Percentiles rank a stretch among this genome's conserved stretches.
Evolutionary conservation across 371 early-diverging fungal species (phyloP).

Genomic region (Mucor lusitanicus): DNA sequence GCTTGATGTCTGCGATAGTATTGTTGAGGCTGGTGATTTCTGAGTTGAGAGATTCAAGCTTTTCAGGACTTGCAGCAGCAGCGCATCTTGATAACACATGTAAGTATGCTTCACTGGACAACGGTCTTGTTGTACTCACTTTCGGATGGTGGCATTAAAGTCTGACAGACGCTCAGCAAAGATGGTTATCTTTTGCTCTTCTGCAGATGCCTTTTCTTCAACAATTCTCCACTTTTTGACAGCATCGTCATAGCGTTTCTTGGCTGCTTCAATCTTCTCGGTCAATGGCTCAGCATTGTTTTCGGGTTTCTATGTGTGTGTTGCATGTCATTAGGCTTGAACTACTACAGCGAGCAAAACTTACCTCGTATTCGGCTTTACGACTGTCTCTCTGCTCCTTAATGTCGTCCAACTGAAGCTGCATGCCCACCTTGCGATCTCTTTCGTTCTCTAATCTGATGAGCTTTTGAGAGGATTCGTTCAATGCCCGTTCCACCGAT

Average conservation of each 20-base stretch:
- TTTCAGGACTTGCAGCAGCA: conserved; percentile 4
- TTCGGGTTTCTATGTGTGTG: conserved; percentile 7
- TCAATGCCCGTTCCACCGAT: conserved; percentile 48
- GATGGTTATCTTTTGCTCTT: conserved; percentile 6
- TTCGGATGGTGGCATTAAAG: conserved; percentile 8
- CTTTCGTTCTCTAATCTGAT: conserved; percentile 29
- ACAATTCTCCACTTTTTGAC: conserved; percentile 3
- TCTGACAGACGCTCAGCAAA: conserved; percentile 16
- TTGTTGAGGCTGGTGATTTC: conserved; percentile 9
- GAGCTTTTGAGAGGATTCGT: conserved; percentile 46
- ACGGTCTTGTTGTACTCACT: conserved; percentile 3
- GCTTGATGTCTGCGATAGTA: conserved; percentile 11
- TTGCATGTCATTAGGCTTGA: too few relatives aligned
- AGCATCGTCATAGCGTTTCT: conserved; percentile 34
- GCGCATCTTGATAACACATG: conserved; percentile 4
- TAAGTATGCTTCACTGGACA: not conserved
- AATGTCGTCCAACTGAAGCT: conserved; percentile 20
- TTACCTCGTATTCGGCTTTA: conserved; percentile 12
- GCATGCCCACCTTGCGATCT: conserved; percentile 12
- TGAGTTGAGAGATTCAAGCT: conserved; percentile 8
- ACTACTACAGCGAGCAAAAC: not conserved
- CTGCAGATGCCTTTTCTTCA: conserved; percentile 9
- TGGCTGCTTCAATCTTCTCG: conserved; percentile 25
- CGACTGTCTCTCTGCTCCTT: conserved; percentile 25
- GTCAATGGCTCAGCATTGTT: conserved; percentile 13